Evolutionary conservation across 805 yeast species (phyloP).

Genomic region (Cyberlindnera lachancei): DNA sequence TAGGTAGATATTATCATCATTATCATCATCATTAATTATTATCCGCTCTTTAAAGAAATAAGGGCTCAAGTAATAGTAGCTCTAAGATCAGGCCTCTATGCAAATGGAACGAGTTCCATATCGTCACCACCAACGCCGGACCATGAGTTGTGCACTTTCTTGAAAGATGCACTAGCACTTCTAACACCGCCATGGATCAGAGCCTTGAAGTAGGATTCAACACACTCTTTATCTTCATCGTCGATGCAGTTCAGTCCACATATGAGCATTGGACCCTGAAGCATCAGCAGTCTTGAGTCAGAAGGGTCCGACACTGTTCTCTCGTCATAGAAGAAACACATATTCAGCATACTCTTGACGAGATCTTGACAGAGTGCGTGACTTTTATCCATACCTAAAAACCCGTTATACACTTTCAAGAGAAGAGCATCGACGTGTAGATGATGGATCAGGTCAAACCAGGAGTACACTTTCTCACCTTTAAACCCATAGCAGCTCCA

Average conservation of each 20-base stretch:
- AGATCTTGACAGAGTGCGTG: slow-evolving; percentile 13
- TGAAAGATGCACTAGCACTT: slow-evolving; percentile 15
- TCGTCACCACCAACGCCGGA: slow-evolving; percentile 10
- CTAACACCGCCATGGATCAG: slow-evolving; percentile 14
- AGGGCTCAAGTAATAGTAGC: neutral
- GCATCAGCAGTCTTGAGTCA: slow-evolving; percentile 17
- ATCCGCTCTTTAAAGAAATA: neutral
- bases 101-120: slow-evolving; percentile 16
- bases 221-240: slow-evolving; percentile 5
- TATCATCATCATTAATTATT: too few species aligned
- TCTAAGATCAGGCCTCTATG: slow-evolving; percentile 2
- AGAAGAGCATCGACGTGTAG: slow-evolving; percentile 29
- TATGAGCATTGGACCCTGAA: slow-evolving; percentile 18
- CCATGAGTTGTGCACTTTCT: slow-evolving; percentile 15
- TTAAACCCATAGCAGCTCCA: slow-evolving; percentile 18
- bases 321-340: slow-evolving; percentile 14
- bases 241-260: slow-evolving; percentile 15
- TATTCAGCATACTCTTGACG: slow-evolving; percentile 12
- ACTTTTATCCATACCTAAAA: slow-evolving; percentile 26
- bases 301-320: slow-evolving; percentile 4
- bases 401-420: slow-evolving; percentile 27
- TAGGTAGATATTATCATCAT: too few species aligned
- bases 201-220: slow-evolving; percentile 11
- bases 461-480: slow-evolving; percentile 14
- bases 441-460: slow-evolving; percentile 24